Conservation (phyloP, 768 basidiomycete genomes). For the Lactifluus hygrophoroides region DNA sequence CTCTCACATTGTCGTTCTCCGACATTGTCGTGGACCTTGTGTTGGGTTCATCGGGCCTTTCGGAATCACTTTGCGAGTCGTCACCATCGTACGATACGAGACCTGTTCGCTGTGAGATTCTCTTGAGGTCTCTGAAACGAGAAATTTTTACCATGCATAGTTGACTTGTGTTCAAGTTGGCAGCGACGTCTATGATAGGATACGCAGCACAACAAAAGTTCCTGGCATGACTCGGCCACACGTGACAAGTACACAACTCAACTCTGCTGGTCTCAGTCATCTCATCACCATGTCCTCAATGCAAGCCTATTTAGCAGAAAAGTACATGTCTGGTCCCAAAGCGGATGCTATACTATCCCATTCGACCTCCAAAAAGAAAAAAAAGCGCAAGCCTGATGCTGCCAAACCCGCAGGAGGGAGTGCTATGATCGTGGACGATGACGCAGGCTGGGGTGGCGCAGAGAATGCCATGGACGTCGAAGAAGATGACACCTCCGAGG, state of each 20-base stretch:
- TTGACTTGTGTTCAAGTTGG: background rate
- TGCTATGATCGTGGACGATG: conserved; percentile 48
- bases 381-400: conserved; percentile 55
- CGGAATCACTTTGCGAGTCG: conserved; percentile 20
- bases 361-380: conserved; percentile 55
- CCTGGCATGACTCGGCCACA: background rate
- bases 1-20: conserved; percentile 20
- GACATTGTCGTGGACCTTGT: background rate
- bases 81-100: conserved; percentile 20
- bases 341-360: conserved; percentile 88
- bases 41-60: conserved; percentile 1
- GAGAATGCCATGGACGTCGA: conserved; percentile 41
- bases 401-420: conserved; percentile 24
- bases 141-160: conserved; percentile 4
- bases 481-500: conserved; percentile 50
- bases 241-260: background rate
- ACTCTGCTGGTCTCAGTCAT: background rate
- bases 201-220: background rate
- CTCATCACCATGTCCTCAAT: conserved; percentile 29
- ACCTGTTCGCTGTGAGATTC: background rate
- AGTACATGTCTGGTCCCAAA: conserved; percentile 95
- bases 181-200: no score
- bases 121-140: background rate
- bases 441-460: conserved; percentile 54
- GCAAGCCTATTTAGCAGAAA: conserved; percentile 79